Evolutionary conservation across 208 protist genomes (phyloP), one percentile per base, ranked within the genome.

Genomic region (Trypanosoma conorhini): DNA sequence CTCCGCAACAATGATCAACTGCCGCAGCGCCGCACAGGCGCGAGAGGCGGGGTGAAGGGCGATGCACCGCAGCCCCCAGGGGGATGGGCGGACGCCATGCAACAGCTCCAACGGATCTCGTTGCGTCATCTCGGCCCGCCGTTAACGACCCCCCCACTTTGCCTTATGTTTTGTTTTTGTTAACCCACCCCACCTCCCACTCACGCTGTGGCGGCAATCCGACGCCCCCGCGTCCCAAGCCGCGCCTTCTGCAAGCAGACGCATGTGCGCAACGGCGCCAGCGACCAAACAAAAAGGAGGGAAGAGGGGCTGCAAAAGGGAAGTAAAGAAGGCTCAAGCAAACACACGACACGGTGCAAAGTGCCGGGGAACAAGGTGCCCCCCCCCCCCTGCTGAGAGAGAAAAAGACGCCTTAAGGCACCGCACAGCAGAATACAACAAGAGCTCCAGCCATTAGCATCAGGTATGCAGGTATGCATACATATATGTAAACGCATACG

Each of bases 51-150:
- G 38, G 31, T 56, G 10, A 24, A 65, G 26, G 17, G 67, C 22
- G 46, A 72, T 72, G 19, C n/a, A 44, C 3, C 59, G 67, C 21
- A 72, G 58, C 17, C 46, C 67, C 67, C 67, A 72, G 21, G 44
- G 54, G 4, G 28, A 54, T 8, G 13, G 12, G 12, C 46, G 42
- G 8, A 46, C 17, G 3, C 17, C 42, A 46, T 46, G 42, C 13
- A 19, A 46, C 8, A 19, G 17, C 5, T 46, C 13, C 3, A 46
- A 13, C 42, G 42, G 15, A 12, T 21, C 17, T 46, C 9, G 42
- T 12, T 46, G 13, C 17, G 42, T 19, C 42, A 46, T 46, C 1
- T 46, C 7, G 33, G 7, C 33, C 33, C 33, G 33, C 33, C 7
- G 33, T 38, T 38, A 7, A 7, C 33, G 33, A 38, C 33, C 7